phyloP scores from a whole-genome alignment of 2,329 filamentous ascomycete genomes.

The Pestalotiopsis sp. region DNA sequence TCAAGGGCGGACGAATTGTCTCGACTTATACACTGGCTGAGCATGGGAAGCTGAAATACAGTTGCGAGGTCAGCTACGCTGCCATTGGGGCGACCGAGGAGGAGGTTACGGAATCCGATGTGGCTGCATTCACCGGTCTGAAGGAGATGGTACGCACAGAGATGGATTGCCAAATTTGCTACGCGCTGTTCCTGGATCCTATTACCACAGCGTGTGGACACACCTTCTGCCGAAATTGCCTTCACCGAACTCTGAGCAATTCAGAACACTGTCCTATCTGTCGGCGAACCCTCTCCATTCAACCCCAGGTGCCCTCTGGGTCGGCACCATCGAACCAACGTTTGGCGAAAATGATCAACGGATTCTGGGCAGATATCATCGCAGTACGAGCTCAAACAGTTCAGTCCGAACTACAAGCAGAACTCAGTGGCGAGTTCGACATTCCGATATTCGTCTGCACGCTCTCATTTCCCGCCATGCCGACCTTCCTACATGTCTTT shows the following conservation, averaged over 20 bases:
- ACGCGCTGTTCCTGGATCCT: slow-evolving; percentile 78
- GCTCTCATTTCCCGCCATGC: slow-evolving; percentile 79
- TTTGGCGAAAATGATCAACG: slow-evolving; percentile 64
- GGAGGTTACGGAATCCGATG: slow-evolving; percentile 42
- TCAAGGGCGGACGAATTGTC: slow-evolving; percentile 61
- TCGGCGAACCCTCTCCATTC: slow-evolving; percentile 62
- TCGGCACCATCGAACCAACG: slow-evolving; percentile 61
- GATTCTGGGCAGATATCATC: slow-evolving; percentile 71
- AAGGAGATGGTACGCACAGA: slow-evolving; percentile 67
- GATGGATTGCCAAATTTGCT: slow-evolving; percentile 88
- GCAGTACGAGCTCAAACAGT: slow-evolving; percentile 58
- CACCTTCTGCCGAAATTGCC: slow-evolving; percentile 82
- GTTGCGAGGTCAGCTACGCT: slow-evolving; percentile 29
- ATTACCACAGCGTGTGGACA: slow-evolving; percentile 86
- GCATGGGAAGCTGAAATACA: slow-evolving; percentile 36
- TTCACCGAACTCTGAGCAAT: slow-evolving; percentile 77
- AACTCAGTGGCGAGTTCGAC: slow-evolving; percentile 55
- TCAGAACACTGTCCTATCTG: slow-evolving; percentile 81
- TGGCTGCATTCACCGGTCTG: slow-evolving; percentile 56
- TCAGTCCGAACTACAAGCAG: slow-evolving; percentile 58
- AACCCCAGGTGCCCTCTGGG: slow-evolving; percentile 42
- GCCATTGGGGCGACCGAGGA: slow-evolving; percentile 30
- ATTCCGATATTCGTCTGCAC: slow-evolving; percentile 82
- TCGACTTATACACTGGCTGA: slow-evolving; percentile 68
- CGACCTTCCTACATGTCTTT: slow-evolving; percentile 87